A percentile compares a stretch with the other conserved stretches of the same genome.
Conservation (phyloP, 2,329 filamentous ascomycete species). For the Cercospora brassicicola region DNA sequence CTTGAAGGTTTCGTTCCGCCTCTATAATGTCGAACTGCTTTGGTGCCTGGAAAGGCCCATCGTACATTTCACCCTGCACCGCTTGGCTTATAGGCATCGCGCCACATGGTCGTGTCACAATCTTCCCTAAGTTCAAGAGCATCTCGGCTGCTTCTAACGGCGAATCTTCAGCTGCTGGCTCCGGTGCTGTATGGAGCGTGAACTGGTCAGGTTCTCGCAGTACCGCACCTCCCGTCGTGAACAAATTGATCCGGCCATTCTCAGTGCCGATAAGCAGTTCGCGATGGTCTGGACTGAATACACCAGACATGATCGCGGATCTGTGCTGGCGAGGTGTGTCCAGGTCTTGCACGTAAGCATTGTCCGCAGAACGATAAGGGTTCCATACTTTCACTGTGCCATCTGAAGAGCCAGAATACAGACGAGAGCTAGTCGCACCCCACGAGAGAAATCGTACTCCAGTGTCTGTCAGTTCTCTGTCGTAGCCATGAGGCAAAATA, state of each 20-base stretch:
- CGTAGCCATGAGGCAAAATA: conserved; percentile 46
- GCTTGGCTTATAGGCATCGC: conserved; percentile 47
- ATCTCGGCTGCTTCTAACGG: conserved; percentile 29
- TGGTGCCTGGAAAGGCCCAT: conserved; percentile 40
- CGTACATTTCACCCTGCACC: conserved; percentile 48
- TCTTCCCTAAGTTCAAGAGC: conserved; percentile 38
- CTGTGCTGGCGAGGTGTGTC: conserved; percentile 42
- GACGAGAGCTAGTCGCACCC: conserved; percentile 52
- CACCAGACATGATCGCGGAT: conserved; percentile 60
- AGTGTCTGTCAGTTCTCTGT: conserved; percentile 56
- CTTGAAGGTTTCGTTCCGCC: conserved; percentile 34
- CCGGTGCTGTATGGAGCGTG: conserved; percentile 26
- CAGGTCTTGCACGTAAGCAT: conserved; percentile 55
- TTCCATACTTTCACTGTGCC: conserved; percentile 62
- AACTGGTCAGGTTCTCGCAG: conserved; percentile 23
- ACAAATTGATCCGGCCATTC: conserved; percentile 55
- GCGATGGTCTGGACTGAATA: conserved; percentile 57
- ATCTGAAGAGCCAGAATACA: conserved; percentile 63
- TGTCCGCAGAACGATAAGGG: conserved; percentile 52
- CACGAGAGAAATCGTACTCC: conserved; percentile 61
- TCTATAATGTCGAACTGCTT: conserved; percentile 24
- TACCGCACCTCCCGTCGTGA: conserved; percentile 43
- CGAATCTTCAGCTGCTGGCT: neutral
- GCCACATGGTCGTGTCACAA: conserved; percentile 43
- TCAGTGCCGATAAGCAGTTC: conserved; percentile 60